These are phyloP conservation scores for Penicilliopsis zonata DNA, from an alignment of 495 filamentous ascomycete species.

Conservation along the genomic window DNA sequence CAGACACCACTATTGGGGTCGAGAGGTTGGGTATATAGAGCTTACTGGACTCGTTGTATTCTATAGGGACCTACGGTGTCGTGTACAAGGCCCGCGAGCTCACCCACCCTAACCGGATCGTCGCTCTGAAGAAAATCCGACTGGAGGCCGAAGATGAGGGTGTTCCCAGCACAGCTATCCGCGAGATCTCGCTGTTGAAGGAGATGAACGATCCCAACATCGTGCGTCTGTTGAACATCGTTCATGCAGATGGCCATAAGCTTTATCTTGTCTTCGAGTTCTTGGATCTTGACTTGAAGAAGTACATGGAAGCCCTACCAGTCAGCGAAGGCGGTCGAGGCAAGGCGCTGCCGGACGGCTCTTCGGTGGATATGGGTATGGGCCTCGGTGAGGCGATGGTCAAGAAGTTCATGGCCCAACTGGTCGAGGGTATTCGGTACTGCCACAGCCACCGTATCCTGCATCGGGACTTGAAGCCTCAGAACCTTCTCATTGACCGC, in stretches of 20 bases:
- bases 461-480: constrained; percentile 94
- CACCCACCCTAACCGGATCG: constrained; percentile 63
- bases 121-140: constrained; percentile 96
- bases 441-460: constrained; percentile 93
- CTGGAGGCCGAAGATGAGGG: constrained; percentile 96
- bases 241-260: constrained; percentile 94
- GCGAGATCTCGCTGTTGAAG: constrained; percentile 91
- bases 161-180: constrained; percentile 91
- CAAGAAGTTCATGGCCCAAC: constrained; percentile 94
- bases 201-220: constrained; percentile 97
- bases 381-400: constrained; percentile 86
- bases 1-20: constrained; percentile 7
- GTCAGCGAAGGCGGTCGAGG: constrained; percentile 81
- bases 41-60: neutral
- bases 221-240: constrained; percentile 83
- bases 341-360: constrained; percentile 75
- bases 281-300: constrained; percentile 89
- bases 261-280: constrained; percentile 93
- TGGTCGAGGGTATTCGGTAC: constrained; percentile 83
- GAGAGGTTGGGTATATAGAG: neutral
- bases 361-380: constrained; percentile 51
- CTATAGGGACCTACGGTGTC: constrained; percentile 76
- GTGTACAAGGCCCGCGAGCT: constrained; percentile 89
- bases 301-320: constrained; percentile 97
- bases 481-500: constrained; percentile 90